Percentiles rank a stretch among this genome's conserved stretches.
phyloP scores from a whole-genome alignment of 257 asterid genomes.

The Verbascum thapsus region DNA sequence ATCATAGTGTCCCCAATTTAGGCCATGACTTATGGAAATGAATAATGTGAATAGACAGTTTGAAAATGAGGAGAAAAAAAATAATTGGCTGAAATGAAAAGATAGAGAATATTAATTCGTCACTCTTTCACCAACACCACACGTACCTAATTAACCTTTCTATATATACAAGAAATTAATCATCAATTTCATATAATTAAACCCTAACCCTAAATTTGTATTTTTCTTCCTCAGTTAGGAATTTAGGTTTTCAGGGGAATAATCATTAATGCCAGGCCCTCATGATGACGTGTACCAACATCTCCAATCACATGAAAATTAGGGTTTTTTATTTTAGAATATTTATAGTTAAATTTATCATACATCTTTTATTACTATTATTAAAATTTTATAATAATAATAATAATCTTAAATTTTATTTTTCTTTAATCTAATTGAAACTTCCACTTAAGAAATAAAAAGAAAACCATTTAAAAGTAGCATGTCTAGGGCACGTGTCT shows the following conservation, averaged over 20 bases:
- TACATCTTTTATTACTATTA: too few relatives aligned
- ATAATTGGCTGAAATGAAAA: slow-evolving; percentile 41
- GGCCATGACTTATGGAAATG: slow-evolving; percentile 53
- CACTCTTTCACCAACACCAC: slow-evolving; percentile 55
- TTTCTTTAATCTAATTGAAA: too few relatives aligned
- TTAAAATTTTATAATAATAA: too few relatives aligned
- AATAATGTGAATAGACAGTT: slow-evolving; percentile 38
- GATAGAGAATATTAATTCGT: slow-evolving; percentile 42
- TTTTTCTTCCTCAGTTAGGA: slow-evolving; percentile 9
- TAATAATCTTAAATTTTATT: too few relatives aligned
- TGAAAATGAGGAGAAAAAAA: slow-evolving; percentile 29
- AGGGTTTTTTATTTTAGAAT: neutral
- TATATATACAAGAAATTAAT: too few relatives aligned
- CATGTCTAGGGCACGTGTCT: too few relatives aligned
- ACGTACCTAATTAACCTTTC: slow-evolving; percentile 25
- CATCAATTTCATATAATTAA: slow-evolving; percentile 7
- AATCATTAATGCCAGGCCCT: slow-evolving; percentile 2
- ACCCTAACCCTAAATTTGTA: slow-evolving; percentile 31
- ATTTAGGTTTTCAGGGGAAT: neutral
- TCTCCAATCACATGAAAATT: slow-evolving; percentile 5
- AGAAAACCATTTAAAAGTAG: too few relatives aligned
- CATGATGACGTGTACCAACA: slow-evolving; percentile 11
- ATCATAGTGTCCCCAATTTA: slow-evolving; percentile 30
- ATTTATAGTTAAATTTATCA: too few relatives aligned
- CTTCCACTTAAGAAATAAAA: too few relatives aligned